Percentiles rank a stretch among this genome's conserved stretches.
These are phyloP conservation scores for Podaxis rugospora DNA, from an alignment of 768 basidiomycete genomes.

Conservation along the genomic window DNA sequence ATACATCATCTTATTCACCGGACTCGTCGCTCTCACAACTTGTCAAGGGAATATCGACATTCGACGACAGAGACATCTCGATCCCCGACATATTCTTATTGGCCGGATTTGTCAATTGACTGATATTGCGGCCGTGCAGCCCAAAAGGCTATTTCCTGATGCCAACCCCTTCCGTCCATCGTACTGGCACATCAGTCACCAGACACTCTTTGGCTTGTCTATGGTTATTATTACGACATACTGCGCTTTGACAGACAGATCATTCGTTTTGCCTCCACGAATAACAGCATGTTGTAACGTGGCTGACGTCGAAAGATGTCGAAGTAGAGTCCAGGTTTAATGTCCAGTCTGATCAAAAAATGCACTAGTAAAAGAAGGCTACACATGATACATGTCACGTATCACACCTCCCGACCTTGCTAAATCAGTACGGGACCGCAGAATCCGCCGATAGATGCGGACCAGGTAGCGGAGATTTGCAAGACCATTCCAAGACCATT, in stretches of 20 bases:
- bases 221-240: background rate
- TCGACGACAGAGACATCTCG: background rate
- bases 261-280: background rate
- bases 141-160: conserved; percentile 3
- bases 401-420: conserved; percentile 1
- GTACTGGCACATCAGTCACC: background rate
- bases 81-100: background rate
- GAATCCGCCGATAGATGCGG: background rate
- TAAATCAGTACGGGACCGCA: background rate
- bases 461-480: no score
- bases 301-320: background rate
- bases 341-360: background rate
- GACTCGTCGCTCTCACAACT: background rate
- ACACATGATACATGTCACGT: background rate
- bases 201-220: background rate
- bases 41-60: background rate
- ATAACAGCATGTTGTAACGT: background rate
- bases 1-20: background rate
- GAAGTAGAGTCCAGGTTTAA: background rate
- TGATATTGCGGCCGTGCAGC: background rate
- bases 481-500: no score
- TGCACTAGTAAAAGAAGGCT: background rate
- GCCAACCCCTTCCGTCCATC: background rate
- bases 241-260: background rate
- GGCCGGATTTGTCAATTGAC: conserved; percentile 3